Conservation (phyloP, 2,329 filamentous ascomycete genomes). For the Penicillium sp. region DNA sequence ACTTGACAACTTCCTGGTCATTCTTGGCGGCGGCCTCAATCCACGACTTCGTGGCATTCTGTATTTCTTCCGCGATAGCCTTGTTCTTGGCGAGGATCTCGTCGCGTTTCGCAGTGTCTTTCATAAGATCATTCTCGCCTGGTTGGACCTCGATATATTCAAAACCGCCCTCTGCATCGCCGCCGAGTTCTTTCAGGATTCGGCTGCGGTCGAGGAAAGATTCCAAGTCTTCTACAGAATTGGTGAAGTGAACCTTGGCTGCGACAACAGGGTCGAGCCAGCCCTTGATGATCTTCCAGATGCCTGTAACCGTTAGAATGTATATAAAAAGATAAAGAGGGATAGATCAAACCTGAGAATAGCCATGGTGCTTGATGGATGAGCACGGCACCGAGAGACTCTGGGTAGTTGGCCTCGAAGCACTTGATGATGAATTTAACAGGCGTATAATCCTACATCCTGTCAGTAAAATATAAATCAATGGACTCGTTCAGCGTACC, state of each 20-base stretch:
- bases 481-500: constrained; percentile 46
- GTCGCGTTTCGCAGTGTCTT: constrained; percentile 61
- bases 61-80: constrained; percentile 66
- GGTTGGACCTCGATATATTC: constrained; percentile 70
- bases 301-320: constrained; percentile 50
- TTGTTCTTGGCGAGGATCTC: constrained; percentile 61
- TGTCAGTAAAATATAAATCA: not conserved
- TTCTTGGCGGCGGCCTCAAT: constrained; percentile 52
- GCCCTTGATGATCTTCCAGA: constrained; percentile 91
- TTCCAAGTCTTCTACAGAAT: constrained; percentile 71
- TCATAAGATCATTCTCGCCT: constrained; percentile 74
- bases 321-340: not conserved
- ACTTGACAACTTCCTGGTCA: constrained; percentile 42
- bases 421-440: constrained; percentile 99
- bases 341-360: constrained; percentile 67
- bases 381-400: constrained; percentile 81
- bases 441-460: constrained; percentile 73
- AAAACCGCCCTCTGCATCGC: constrained; percentile 81
- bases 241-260: constrained; percentile 88
- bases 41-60: constrained; percentile 73
- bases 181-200: constrained; percentile 79
- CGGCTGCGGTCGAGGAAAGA: constrained; percentile 67
- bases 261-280: constrained; percentile 98
- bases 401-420: constrained; percentile 97
- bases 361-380: constrained; percentile 97